These are phyloP conservation scores for Euphrasia arctica DNA, from an alignment of 305 asterid species.

Conservation along the genomic window DNA sequence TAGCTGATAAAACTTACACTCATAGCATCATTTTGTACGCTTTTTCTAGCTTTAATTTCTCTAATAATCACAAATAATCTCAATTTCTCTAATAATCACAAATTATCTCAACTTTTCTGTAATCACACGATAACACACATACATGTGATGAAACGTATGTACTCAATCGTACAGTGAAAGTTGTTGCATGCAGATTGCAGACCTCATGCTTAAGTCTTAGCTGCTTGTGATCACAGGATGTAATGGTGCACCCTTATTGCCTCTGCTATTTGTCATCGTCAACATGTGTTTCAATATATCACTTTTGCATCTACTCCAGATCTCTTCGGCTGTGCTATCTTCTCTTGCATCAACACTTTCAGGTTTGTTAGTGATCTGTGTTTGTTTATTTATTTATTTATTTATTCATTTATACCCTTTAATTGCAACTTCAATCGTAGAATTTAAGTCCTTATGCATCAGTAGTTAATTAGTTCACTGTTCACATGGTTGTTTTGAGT, in stretches of 20 bases:
- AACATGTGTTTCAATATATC: conserved; percentile 91
- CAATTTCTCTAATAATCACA: too few species aligned
- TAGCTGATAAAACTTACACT: too few species aligned
- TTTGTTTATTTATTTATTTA: background rate
- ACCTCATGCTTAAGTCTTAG: conserved; percentile 6
- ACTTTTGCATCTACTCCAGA: conserved; percentile 81
- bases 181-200: background rate
- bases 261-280: conserved; percentile 72
- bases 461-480: background rate
- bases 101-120: too few species aligned
- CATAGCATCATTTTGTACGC: too few species aligned
- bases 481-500: too few species aligned
- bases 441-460: conserved; percentile 5
- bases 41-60: too few species aligned
- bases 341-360: conserved; percentile 84
- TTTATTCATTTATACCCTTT: conserved; percentile 12
- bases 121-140: background rate
- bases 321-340: conserved; percentile 89
- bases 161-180: conserved; percentile 18
- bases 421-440: conserved; percentile 8
- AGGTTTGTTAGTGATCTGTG: conserved; percentile 44
- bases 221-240: conserved; percentile 52
- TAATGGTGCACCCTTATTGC: conserved; percentile 88
- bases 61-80: too few species aligned
- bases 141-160: conserved; percentile 7